Conservation (phyloP, 2,329 filamentous ascomycete genomes). For the Hymenoscyphus occultus region DNA sequence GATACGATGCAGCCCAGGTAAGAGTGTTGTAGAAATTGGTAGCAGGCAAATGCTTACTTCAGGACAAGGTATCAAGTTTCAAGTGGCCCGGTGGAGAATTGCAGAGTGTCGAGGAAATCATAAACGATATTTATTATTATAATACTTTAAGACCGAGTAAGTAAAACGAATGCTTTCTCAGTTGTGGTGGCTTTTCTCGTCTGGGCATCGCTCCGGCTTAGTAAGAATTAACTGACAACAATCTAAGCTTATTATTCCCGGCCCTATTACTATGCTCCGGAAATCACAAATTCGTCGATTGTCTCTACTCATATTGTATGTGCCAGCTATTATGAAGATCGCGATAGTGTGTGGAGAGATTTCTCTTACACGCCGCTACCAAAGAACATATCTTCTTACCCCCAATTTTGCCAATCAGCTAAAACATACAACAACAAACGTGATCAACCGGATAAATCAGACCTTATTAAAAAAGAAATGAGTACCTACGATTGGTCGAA, state of each 20-base stretch:
- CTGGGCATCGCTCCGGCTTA: no score
- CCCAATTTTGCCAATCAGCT: no score
- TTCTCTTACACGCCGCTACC: no score
- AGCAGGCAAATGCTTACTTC: no score
- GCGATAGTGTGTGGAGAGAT: no score
- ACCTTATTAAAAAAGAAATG: background rate
- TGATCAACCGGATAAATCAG: background rate
- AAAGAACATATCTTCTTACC: no score
- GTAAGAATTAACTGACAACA: no score
- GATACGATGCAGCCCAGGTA: constrained; percentile 16
- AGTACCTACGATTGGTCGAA: constrained; percentile 13
- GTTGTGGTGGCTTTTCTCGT: background rate
- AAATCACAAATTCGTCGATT: no score
- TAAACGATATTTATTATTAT: background rate
- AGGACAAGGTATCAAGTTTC: constrained; percentile 9
- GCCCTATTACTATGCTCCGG: background rate
- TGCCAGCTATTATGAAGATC: no score
- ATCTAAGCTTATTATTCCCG: background rate
- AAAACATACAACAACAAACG: no score
- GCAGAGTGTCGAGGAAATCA: constrained; percentile 1
- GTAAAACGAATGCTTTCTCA: background rate
- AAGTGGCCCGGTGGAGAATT: constrained; percentile 14
- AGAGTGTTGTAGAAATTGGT: no score
- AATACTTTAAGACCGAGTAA: background rate
- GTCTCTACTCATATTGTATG: no score